phyloP scores from a whole-genome alignment of 768 basidiomycete genomes.

The Coprinopsis sp. region DNA sequence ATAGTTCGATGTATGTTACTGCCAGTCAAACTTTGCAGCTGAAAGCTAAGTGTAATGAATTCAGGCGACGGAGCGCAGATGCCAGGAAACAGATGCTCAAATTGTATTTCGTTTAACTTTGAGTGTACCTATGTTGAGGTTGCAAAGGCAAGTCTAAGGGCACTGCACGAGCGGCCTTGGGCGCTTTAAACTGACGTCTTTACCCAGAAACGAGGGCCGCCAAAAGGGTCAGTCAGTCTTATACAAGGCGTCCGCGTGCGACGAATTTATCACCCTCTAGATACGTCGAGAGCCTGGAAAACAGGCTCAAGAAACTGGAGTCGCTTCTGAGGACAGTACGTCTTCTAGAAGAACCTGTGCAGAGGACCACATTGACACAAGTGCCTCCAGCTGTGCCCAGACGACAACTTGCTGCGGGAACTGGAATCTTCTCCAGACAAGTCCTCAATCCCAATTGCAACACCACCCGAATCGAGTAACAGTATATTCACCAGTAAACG shows the following conservation, averaged over 20 bases:
- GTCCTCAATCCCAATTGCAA: too few species aligned
- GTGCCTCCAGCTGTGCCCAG: constrained; percentile 51
- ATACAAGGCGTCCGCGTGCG: background rate
- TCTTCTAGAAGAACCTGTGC: background rate
- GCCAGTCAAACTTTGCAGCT: background rate
- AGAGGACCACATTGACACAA: background rate
- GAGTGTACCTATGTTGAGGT: constrained; percentile 69
- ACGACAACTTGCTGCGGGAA: constrained; percentile 56
- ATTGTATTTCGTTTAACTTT: constrained; percentile 58
- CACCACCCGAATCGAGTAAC: constrained; percentile 17
- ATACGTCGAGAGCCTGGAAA: constrained; percentile 61
- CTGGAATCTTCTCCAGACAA: constrained; percentile 35
- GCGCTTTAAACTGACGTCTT: background rate
- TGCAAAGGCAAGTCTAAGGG: constrained; percentile 48
- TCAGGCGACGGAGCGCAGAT: constrained; percentile 69
- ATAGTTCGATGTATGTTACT: background rate
- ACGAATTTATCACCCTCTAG: constrained; percentile 18
- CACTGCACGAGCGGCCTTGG: constrained; percentile 13
- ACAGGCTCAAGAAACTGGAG: constrained; percentile 56
- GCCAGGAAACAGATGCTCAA: constrained; percentile 62
- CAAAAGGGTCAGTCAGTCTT: constrained; percentile 46
- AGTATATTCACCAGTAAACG: constrained; percentile 17
- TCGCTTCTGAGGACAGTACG: constrained; percentile 43
- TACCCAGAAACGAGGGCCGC: constrained; percentile 52
- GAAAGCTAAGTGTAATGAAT: background rate